phyloP scores from a whole-genome alignment of 2,329 filamentous ascomycete species.

The Tolypocladium capitatum region DNA sequence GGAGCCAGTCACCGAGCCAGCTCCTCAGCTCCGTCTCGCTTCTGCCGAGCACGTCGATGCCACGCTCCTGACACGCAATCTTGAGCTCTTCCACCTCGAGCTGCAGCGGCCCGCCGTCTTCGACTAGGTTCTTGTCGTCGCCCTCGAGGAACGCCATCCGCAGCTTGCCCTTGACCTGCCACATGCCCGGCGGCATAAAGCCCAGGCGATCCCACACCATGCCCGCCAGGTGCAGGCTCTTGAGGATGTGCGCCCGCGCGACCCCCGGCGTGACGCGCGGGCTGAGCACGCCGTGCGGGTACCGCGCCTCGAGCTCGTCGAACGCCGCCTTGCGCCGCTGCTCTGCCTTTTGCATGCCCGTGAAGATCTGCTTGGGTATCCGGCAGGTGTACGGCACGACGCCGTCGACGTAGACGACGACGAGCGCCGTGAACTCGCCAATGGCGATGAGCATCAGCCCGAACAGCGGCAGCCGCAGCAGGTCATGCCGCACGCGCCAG shows the following conservation, averaged over 20 bases:
- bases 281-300: constrained; percentile 22
- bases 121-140: constrained; percentile 58
- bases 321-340: constrained; percentile 36
- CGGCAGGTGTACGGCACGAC: constrained; percentile 72
- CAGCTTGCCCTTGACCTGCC: constrained; percentile 38
- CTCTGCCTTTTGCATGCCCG: constrained; percentile 42
- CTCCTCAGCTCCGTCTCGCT: constrained; percentile 43
- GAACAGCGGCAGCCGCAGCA: constrained; percentile 68
- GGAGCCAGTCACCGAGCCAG: constrained; percentile 33
- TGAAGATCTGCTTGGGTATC: constrained; percentile 59
- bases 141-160: constrained; percentile 49
- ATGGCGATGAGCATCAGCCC: constrained; percentile 60
- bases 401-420: constrained; percentile 56
- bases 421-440: constrained; percentile 74
- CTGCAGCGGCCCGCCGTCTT: constrained; percentile 42
- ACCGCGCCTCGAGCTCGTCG: constrained; percentile 21
- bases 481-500: constrained; percentile 55
- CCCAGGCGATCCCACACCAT: constrained; percentile 36
- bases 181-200: constrained; percentile 33
- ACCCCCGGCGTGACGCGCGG: constrained; percentile 15
- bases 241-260: constrained; percentile 25
- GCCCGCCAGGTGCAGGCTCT: constrained; percentile 31
- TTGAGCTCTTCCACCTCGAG: constrained; percentile 52
- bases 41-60: constrained; percentile 42
- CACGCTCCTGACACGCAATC: constrained; percentile 59